Evolutionary conservation across 352 stramenopile genomes (phyloP), one percentile per base, ranked within the genome.

Genomic region (Elongisporangium prolatum): DNA sequence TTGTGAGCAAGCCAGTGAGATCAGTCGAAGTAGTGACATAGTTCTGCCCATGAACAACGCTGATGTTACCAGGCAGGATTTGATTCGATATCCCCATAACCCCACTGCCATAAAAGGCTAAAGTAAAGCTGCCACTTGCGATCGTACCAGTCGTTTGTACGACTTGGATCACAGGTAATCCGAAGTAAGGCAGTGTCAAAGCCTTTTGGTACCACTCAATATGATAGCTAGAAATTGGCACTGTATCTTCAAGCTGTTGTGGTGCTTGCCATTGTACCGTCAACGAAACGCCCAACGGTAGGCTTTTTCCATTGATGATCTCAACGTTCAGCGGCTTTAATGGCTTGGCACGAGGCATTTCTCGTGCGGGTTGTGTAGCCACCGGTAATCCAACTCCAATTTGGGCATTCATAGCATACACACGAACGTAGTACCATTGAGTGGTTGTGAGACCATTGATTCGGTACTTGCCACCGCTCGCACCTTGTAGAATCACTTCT

Each of bases 21-120:
- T 98, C 95, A 2, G 68, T 53, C 10, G 87, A 84, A 1, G 89
- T 98, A n/a, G 84, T 79, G 9, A 98, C 52, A 34, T 76, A 91
- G 1, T 64, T 37, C 21, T 83, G 67, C 6, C 75, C 67, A 8
- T 89, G 56, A 0, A 91, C 76, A 21, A 83, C 80, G 50, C 69
- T 71, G 4, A 87, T 62, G 0, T 70, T 73, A 10, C 83, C 85
- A 2, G 83, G 83, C 6, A 95, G 63, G 24, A 61, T 49, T 17
- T 64, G 65, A 37, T 69, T 79, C 9, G 74, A 28, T 22, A 58
- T 52, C 4, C 22, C 16, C 2, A 11, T 18, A 11, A 25, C 24
- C 3, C 34, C 58, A 18, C 64, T 67, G 6, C 54, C 50, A 21
- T 76, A 65, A 60, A 93, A 89, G 0, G 68, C 80, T 13, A 95